phyloP scores from a whole-genome alignment of 768 basidiomycete genomes.

The Tricholoma sp. region DNA sequence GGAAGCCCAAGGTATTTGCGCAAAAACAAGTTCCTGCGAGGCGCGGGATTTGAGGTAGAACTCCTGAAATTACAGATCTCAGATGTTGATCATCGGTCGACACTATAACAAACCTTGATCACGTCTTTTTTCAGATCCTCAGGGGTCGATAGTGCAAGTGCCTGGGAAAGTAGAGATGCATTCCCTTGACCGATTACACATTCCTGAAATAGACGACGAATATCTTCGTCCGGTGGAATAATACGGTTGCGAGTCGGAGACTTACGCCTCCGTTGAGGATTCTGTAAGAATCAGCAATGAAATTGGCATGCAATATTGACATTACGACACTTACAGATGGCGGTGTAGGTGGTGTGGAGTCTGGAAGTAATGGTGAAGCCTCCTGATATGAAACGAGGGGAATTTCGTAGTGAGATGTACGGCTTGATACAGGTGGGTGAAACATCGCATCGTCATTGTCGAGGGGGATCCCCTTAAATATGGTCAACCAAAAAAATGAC shows the following conservation, averaged over 20 bases:
- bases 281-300: constrained; percentile 8
- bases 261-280: constrained; percentile 32
- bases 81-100: background rate
- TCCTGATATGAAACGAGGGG: constrained; percentile 36
- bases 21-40: constrained; percentile 80
- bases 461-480: constrained; percentile 62
- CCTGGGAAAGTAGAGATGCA: constrained; percentile 66
- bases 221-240: constrained; percentile 80
- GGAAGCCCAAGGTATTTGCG: constrained; percentile 89
- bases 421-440: constrained; percentile 49
- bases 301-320: constrained; percentile 6
- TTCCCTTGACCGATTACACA: constrained; percentile 83
- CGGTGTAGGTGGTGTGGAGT: constrained; percentile 20
- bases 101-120: constrained; percentile 42
- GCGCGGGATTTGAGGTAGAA: constrained; percentile 73
- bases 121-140: constrained; percentile 65
- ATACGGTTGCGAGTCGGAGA: constrained; percentile 34
- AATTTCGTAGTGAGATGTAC: constrained; percentile 32
- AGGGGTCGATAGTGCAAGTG: constrained; percentile 63
- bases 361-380: constrained; percentile 24
- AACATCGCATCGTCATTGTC: constrained; percentile 79
- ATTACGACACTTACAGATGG: constrained; percentile 17
- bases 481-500: background rate
- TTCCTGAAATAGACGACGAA: constrained; percentile 76
- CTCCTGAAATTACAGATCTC: constrained; percentile 50